These are phyloP conservation scores for Macrophomina tecta DNA, from an alignment of 2,329 filamentous ascomycete species.

Conservation along the genomic window DNA sequence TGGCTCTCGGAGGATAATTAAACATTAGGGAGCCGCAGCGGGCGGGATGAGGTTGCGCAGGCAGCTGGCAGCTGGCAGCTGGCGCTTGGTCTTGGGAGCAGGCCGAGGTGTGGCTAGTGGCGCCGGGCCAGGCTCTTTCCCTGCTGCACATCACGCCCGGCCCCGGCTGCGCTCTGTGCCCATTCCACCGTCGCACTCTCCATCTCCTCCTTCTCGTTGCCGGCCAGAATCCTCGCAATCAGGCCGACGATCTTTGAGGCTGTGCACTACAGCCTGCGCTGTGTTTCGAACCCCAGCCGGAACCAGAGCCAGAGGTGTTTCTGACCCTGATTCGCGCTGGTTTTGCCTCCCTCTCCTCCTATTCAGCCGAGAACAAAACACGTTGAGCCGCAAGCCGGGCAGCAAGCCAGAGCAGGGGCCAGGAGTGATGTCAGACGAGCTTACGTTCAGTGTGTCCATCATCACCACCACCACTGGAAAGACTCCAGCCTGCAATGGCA, in stretches of 20 bases:
- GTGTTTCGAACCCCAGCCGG: too few species aligned
- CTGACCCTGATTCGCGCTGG: too few species aligned
- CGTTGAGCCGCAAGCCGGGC: too few species aligned
- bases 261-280: neutral
- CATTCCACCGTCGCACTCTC: neutral
- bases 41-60: neutral
- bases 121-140: conserved; percentile 9
- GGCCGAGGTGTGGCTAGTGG: conserved; percentile 14
- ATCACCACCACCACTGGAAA: too few species aligned
- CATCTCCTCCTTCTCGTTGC: conserved; percentile 1
- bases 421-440: conserved; percentile 1
- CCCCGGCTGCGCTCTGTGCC: neutral
- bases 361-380: too few species aligned
- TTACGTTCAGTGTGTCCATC: too few species aligned
- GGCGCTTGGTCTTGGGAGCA: neutral
- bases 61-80: conserved; percentile 9
- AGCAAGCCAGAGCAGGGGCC: neutral
- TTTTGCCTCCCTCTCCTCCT: too few species aligned
- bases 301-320: too few species aligned
- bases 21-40: conserved; percentile 5
- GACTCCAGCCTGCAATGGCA: neutral
- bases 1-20: neutral
- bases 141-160: conserved; percentile 14
- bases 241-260: neutral
- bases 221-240: neutral